Base-by-base conservation (phyloP, 192 early-diverging fungal genomes). In the Entomortierella beljakovae region DNA sequence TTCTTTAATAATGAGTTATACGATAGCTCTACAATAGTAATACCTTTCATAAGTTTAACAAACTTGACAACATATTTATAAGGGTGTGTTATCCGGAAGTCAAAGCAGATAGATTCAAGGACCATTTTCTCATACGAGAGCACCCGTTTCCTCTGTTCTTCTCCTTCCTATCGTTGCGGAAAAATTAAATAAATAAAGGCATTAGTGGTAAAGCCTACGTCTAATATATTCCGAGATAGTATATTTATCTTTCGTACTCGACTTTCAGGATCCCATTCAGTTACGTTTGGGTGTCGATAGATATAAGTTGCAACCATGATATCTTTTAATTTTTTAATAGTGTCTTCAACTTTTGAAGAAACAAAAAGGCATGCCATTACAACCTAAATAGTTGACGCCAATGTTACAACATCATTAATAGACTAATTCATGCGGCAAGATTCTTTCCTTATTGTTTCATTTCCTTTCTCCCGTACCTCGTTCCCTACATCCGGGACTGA, bases 301-400 rank as follows among this genome's bases (percentile, higher is more conserved):
- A 80, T 71, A 37, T 88, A 89, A 1, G 88, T 87, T 32, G 84
- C 87, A 4, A 92, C 82, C 46, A 93, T 83, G 7, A 96, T 91
- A 61, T 96, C 95, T 58, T 91, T 90, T 25, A 93, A 80, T 58
- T 92, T 92, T 61, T 96, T 96, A 50, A 91, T 89, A 0, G 94
- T 95, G 53, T 96, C 95, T 55, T 96, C 94, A 61, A 95, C 91
- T 63, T 96, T 96, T 48, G 89, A 91, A 4, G 92, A 92, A 1
- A 95, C 91, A 73, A 94, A 93, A 25, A 95, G 64, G 62, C 91
- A 93, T 5, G 93, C 88, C 75, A 79, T 79, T 11, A 79, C 75
- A 25, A 79, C 75, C 68, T 79, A 64, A 11, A 15, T 49, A 23
- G 26, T 48, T 15, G 40, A 23, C 26, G n/a, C n/a, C n/a, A n/a